Evolutionary conservation across 306 rosid genomes (phyloP).

Genomic region (Casuarina equisetifolia): DNA sequence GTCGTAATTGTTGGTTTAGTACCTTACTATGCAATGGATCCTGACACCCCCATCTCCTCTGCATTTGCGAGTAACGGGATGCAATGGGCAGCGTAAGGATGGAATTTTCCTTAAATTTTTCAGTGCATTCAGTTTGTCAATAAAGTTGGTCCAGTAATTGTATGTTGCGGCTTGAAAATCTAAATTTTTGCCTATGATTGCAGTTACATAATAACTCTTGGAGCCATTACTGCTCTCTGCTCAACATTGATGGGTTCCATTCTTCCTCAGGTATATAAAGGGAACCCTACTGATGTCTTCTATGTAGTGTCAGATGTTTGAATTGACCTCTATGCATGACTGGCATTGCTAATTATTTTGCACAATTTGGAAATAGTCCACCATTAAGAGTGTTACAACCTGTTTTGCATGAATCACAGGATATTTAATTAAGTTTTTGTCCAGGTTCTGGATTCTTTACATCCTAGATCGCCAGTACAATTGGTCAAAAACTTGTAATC

Average conservation of each 20-base stretch:
- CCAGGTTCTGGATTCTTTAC: background rate
- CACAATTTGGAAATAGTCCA: background rate
- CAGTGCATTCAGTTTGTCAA: constrained; percentile 9
- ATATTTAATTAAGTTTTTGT: background rate
- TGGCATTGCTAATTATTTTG: background rate
- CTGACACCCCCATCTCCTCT: constrained; percentile 89
- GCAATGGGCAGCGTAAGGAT: constrained; percentile 92
- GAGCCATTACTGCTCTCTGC: constrained; percentile 85
- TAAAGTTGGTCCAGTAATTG: constrained; percentile 4
- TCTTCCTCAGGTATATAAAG: constrained; percentile 81
- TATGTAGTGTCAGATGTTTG: background rate
- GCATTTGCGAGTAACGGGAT: constrained; percentile 81
- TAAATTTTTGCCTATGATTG: constrained; percentile 36
- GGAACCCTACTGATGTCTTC: background rate
- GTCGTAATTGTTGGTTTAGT: constrained; percentile 85
- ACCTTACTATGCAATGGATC: constrained; percentile 84
- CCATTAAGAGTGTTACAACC: background rate
- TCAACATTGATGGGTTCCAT: constrained; percentile 85
- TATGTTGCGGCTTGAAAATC: constrained; percentile 6
- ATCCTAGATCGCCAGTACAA: background rate
- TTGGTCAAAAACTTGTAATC: background rate
- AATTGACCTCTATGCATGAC: background rate
- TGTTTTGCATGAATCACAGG: background rate
- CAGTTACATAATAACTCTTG: constrained; percentile 79
- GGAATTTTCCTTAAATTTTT: constrained; percentile 10